These are phyloP conservation scores for Groenewaldozyma tartarivorans DNA, from an alignment of 805 yeast genomes.

Conservation along the genomic window DNA sequence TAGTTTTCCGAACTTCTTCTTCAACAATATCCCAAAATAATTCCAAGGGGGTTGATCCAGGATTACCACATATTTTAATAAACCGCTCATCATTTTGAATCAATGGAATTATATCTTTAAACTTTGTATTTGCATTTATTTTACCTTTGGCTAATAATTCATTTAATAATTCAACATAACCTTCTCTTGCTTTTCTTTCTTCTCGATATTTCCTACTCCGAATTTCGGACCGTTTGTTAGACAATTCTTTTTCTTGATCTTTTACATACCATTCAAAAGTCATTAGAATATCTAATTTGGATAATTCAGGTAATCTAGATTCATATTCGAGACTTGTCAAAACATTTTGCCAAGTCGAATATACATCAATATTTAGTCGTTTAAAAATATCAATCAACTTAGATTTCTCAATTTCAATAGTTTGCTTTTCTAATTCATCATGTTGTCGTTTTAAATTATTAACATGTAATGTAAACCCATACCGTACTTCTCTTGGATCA, in stretches of 20 bases:
- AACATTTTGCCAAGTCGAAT: constrained; percentile 32
- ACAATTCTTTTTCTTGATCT: constrained; percentile 24
- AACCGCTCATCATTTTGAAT: constrained; percentile 51
- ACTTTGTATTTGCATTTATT: constrained; percentile 44
- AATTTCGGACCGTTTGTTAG: constrained; percentile 19
- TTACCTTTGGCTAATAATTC: constrained; percentile 26
- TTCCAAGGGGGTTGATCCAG: constrained; percentile 71
- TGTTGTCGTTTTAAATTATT: constrained; percentile 28
- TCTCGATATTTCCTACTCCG: constrained; percentile 37
- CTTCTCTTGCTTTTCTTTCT: constrained; percentile 61
- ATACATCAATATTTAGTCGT: constrained; percentile 16
- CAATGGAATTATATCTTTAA: constrained; percentile 45
- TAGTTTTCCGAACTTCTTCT: constrained; percentile 45
- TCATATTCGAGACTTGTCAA: constrained; percentile 16
- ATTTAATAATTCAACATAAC: constrained; percentile 40
- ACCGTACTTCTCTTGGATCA: constrained; percentile 46
- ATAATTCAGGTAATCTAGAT: constrained; percentile 32
- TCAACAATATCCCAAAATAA: constrained; percentile 67
- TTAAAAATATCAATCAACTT: constrained; percentile 11
- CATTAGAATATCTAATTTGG: constrained; percentile 49
- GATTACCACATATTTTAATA: constrained; percentile 54
- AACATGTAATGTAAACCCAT: constrained; percentile 45
- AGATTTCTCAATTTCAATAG: constrained; percentile 18
- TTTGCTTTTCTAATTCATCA: constrained; percentile 15
- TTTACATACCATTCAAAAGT: constrained; percentile 36